These are phyloP conservation scores for Colletotrichum somersetense DNA, from an alignment of 2,329 filamentous ascomycete species.

Conservation along the genomic window DNA sequence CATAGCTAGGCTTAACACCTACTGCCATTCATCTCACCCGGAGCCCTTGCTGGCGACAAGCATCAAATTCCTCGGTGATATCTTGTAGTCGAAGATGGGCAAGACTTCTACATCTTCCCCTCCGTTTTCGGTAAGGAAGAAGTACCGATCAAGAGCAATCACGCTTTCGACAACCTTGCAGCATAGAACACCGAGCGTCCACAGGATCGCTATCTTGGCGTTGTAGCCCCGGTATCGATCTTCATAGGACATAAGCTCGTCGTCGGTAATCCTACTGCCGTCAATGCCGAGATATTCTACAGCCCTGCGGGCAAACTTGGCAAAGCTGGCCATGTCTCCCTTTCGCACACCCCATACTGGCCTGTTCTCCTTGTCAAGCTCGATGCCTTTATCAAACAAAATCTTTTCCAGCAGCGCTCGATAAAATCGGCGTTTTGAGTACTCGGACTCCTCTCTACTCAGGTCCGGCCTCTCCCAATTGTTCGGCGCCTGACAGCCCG, in stretches of 20 bases:
- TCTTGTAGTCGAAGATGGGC: constrained; percentile 20
- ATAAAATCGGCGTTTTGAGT: constrained; percentile 47
- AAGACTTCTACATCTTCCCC: constrained; percentile 45
- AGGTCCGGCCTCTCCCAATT: constrained; percentile 48
- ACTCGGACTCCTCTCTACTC: constrained; percentile 41
- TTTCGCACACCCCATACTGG: constrained; percentile 51
- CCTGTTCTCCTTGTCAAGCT: constrained; percentile 32
- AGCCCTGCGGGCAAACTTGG: constrained; percentile 46
- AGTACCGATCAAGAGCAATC: constrained; percentile 50
- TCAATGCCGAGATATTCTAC: constrained; percentile 45
- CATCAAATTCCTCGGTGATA: constrained; percentile 30
- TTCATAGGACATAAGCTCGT: constrained; percentile 47
- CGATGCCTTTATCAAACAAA: constrained; percentile 46
- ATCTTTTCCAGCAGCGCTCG: constrained; percentile 47
- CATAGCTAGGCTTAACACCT: not conserved
- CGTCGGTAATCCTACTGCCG: constrained; percentile 31
- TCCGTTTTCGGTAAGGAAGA: constrained; percentile 47
- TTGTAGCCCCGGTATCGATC: constrained; percentile 43
- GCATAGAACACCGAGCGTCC: constrained; percentile 50
- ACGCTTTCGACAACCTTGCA: constrained; percentile 51
- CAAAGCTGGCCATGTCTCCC: constrained; percentile 46
- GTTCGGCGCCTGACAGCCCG: constrained; percentile 50
- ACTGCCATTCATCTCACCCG: too few relatives aligned
- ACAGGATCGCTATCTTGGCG: constrained; percentile 49
- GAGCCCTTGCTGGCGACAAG: constrained; percentile 23